Base-by-base conservation (phyloP, 768 basidiomycete species). In the Tulasnella sp. region DNA sequence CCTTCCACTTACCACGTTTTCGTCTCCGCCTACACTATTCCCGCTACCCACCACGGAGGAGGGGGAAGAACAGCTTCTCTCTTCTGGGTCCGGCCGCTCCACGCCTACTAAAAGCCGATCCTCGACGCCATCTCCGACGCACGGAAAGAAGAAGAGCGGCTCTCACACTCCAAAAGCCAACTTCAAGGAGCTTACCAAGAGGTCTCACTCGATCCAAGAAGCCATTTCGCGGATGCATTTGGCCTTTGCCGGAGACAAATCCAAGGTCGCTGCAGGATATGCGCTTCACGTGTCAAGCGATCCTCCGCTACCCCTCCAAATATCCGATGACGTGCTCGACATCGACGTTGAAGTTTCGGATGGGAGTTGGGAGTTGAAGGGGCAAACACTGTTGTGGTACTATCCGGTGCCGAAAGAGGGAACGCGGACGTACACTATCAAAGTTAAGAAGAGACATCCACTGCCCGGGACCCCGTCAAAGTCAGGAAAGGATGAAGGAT, bases 1-100 rank as follows among this genome's bases (percentile, higher is more conserved):
- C 85, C 85, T 99, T 0, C 98, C 98, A 3, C 88, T 96, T 18
- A 80, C 78, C n/a, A 74, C 78, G n/a, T 80, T 80, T 42, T 37
- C 78, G 34, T 80, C 78, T 24, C 78, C 78, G 11, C 64, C 78
- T 37, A 80, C 78, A 18, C 64, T 80, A 14, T 69, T 80, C 72
- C 78, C 78, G 3, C 6, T 75, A 16, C 78, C 78, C 9, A 58
- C 41, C 22, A 24, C 73, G 41, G 78, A 80, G 72, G 78, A 44
- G 22, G 73, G 42, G 42, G 44, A 74, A 41, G 44, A 48, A 9
- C 8, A 74, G 37, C 73, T 74, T 24, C 37, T 18, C 6, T 5
- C 73, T 28, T 74, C 73, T n/a, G 20, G 22, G 20, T 40, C 37
- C n/a, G 40, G 40, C n/a, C 31, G 37, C 14, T 74, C 73, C 20